These are phyloP conservation scores for Hygrocybe coccinea DNA, from an alignment of 768 basidiomycete genomes.

Conservation along the genomic window DNA sequence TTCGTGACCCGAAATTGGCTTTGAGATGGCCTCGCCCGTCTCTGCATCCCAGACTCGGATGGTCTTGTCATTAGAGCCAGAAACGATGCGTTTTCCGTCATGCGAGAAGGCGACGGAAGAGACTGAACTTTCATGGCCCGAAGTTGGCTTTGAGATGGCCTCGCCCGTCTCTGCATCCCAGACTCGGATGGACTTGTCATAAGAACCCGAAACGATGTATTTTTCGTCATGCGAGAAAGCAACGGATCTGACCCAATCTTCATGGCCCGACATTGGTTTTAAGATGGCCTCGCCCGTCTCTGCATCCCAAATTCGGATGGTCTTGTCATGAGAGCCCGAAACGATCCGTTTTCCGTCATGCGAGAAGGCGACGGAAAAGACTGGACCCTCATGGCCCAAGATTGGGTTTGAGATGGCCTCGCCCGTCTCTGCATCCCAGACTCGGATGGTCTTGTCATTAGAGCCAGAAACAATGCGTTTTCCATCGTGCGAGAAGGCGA, in stretches of 20 bases:
- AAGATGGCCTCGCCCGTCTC: background rate
- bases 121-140: background rate
- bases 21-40: too few relatives aligned
- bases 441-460: background rate
- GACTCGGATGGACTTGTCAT: background rate
- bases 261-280: background rate
- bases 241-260: background rate
- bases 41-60: background rate
- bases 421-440: background rate
- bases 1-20: too few relatives aligned
- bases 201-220: background rate
- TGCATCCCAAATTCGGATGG: background rate
- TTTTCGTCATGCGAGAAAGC: background rate
- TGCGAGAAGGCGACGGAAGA: background rate
- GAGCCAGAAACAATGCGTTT: background rate
- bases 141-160: background rate
- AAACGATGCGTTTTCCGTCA: background rate
- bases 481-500: conserved; percentile 5
- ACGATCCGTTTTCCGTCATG: background rate
- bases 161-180: background rate
- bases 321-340: background rate
- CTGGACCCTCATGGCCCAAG: background rate
- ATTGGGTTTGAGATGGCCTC: background rate
- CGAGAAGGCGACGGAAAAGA: background rate
- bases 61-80: background rate